Evolutionary conservation across 441 rosid species (phyloP), one percentile per base, ranked within the genome.

Genomic region (Bocquillonia castaneifolia): DNA sequence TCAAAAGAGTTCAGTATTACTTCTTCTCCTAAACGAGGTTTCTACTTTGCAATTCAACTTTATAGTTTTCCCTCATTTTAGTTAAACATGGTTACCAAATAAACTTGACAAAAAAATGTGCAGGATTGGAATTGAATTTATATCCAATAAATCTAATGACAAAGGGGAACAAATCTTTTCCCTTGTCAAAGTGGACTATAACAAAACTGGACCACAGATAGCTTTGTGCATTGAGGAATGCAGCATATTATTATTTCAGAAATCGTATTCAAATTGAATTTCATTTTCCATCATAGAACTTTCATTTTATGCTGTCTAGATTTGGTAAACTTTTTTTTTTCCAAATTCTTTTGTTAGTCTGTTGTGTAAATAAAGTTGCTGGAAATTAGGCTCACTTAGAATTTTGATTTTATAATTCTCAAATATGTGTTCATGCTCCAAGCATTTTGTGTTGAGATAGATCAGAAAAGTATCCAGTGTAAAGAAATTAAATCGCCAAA

Each of bases 1-100:
- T 64, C 75, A 13, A 66, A 75, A 67, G 79, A 60, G 15, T 63
- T 59, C 47, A 63, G 34, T 26, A 67, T 42, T 37, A 52, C 76
- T 52, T 78, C 91, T 59, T 72, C 64, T 25, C 64, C 82, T 67
- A 78, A 2, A 69, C 69, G 52, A 71, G 87, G 97, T 93, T 72
- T 77, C 81, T 78, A 45, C 45, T 63, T 54, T 18, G n/a, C 51
- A 63, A 59, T 39, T 52, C 56, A 63, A 59, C n/a, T 65, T 66
- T 15, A 59, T 45, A 45, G 31, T 36, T 67, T 62, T 67, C 20
- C 53, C 40, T 70, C 50, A 23, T 50, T 69, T 50, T 50, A 6
- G 10, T 28, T 14, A 18, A 22, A 4, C 12, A 63, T 45, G 5
- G 10, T 64, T 71, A 0, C 28, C 3, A 17, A 61, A 22, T 6